Percentiles rank a stretch among this genome's conserved stretches.
Evolutionary conservation across 2,329 filamentous ascomycete species (phyloP).

Genomic region (Beauveria varroae): DNA sequence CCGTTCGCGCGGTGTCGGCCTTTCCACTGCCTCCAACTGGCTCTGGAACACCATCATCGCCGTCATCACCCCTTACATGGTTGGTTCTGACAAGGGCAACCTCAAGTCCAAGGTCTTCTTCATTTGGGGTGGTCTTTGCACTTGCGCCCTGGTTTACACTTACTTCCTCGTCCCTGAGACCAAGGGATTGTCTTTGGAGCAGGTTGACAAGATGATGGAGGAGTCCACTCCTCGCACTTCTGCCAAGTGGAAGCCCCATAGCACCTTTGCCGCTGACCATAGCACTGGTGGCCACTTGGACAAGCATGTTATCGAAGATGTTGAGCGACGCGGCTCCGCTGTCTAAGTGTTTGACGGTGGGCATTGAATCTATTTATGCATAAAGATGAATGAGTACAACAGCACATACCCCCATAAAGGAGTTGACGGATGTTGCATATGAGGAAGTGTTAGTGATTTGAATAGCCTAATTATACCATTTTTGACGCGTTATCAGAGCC

Average conservation of each 20-base stretch:
- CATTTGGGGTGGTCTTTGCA: conserved; percentile 65
- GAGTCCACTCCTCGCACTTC: conserved; percentile 73
- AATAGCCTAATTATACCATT: not conserved
- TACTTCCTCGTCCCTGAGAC: conserved; percentile 71
- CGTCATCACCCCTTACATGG: conserved; percentile 68
- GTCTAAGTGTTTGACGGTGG: conserved; percentile 19
- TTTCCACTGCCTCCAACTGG: conserved; percentile 88
- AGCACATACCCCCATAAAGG: conserved; percentile 4
- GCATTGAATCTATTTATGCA: not conserved
- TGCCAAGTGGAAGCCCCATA: conserved; percentile 64
- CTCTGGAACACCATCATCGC: conserved; percentile 73
- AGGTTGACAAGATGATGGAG: conserved; percentile 84
- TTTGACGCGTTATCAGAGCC: not conserved
- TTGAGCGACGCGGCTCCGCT: conserved; percentile 24
- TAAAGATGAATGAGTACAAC: conserved; percentile 5
- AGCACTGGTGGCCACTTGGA: conserved; percentile 31
- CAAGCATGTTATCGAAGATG: conserved; percentile 20
- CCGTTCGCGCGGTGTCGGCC: conserved; percentile 76
- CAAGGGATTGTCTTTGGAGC: conserved; percentile 70
- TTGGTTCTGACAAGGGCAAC: conserved; percentile 54
- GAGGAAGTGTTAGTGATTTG: not conserved
- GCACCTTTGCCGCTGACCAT: conserved; percentile 54
- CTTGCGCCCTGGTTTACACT: conserved; percentile 51
- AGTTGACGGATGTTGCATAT: not conserved
- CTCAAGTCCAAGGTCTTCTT: conserved; percentile 66